Evolutionary conservation across 1,284 basidiomycete genomes (phyloP), one percentile per base, ranked within the genome.

Genomic region (Papiliotrema flavescens): DNA sequence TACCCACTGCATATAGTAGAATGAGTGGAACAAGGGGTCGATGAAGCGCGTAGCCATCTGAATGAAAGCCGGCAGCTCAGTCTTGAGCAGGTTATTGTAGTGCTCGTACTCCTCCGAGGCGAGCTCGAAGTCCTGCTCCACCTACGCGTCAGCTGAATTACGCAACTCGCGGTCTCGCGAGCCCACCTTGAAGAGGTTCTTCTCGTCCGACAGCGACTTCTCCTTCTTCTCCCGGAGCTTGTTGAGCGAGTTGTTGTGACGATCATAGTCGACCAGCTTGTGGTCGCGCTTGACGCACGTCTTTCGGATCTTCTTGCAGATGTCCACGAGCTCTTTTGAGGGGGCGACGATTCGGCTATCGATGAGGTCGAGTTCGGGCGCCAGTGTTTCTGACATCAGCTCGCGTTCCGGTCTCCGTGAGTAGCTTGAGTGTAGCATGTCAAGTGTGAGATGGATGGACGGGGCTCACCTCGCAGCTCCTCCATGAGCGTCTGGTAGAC

Each of bases 1-100:
- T 32, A 84, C 90, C 68, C 65, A 93, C 91, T 98, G 93, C 95
- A 98, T 98, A 77, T 97, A 99, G 82, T 91, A 99, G 81, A 95
- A 94, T 23, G 91, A 95, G 70, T 97, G 88, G 83, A 97, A 98
- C 15, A 98, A 80, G 1, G 96, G 96, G 62, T 95, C 89, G 71
- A 98, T 90, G 78, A 98, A 97, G 57, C 87, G 84, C 1, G 89
- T 88, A 1, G 88, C 83, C 67, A 97, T 83, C 28, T 82, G 82
- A 80, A 98, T 86, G 80, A 98, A 98, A 19, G 84, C 83, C 1
- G 95, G 94, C 34, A 99, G 81, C 69, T 99, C 96, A 55, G 84
- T 82, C 80, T 99, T 98, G 78, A 98, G 79, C 6, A 89, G 82
- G 60, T 82, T 88, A 78, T 98, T 99, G 79, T 95, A 92, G 74